Evolutionary conservation across 495 filamentous ascomycete genomes (phyloP).

Genomic region (Tuber melanosporum): DNA sequence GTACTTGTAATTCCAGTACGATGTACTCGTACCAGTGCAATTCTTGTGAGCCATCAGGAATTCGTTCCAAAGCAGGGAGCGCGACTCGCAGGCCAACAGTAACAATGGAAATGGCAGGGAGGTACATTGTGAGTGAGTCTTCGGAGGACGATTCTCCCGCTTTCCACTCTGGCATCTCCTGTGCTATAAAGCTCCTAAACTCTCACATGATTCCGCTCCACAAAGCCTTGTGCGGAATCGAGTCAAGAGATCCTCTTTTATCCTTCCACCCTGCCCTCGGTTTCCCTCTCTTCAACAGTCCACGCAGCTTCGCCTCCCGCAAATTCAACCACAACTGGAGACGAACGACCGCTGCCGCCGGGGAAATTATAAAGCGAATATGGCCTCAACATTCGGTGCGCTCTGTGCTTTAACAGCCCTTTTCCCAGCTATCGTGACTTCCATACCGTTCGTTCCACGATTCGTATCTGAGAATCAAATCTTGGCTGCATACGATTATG

Average conservation of each 20-base stretch:
- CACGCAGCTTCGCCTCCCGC: neutral
- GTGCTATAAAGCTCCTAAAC: neutral
- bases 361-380: neutral
- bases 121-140: neutral
- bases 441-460: neutral
- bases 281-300: neutral
- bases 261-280: neutral
- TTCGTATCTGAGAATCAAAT: slow-evolving; percentile 6
- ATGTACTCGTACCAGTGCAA: neutral
- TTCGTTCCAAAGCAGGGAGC: neutral
- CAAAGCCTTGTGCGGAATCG: neutral
- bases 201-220: neutral
- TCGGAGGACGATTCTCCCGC: neutral
- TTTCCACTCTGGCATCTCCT: neutral
- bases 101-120: no score
- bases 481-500: slow-evolving; percentile 48
- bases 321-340: neutral
- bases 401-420: neutral
- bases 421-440: neutral
- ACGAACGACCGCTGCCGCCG: neutral
- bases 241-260: neutral
- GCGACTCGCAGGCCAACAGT: no score
- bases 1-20: no score
- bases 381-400: neutral
- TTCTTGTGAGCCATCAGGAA: neutral